These are phyloP conservation scores for Trichoderma endophyticum DNA, from an alignment of 2,329 filamentous ascomycete genomes.

Conservation along the genomic window DNA sequence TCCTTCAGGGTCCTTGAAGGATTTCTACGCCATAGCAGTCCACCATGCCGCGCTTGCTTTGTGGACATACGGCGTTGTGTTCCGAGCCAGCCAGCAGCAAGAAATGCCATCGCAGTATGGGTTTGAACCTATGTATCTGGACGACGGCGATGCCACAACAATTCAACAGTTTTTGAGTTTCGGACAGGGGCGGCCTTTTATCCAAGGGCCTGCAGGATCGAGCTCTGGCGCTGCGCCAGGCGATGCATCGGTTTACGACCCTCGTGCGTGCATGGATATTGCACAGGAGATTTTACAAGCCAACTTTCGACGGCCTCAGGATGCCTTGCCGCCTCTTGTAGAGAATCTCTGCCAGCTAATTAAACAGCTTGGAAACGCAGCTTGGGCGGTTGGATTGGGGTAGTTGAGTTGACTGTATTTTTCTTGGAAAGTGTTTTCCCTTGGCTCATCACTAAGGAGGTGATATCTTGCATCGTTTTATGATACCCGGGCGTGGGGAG, in stretches of 20 bases:
- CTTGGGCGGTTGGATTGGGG: slow-evolving; percentile 38
- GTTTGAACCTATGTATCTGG: slow-evolving; percentile 49
- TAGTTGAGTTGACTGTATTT: slow-evolving; percentile 12
- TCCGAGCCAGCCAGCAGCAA: slow-evolving; percentile 38
- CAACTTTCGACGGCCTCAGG: slow-evolving; percentile 47
- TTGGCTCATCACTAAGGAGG: neutral
- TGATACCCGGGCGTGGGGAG: neutral
- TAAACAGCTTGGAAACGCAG: slow-evolving; percentile 55
- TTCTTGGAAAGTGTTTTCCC: neutral
- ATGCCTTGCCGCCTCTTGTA: slow-evolving; percentile 57
- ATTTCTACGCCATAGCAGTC: slow-evolving; percentile 66
- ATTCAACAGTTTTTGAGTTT: slow-evolving; percentile 56
- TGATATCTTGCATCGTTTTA: neutral
- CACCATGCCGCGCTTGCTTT: slow-evolving; percentile 66
- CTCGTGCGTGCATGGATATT: slow-evolving; percentile 56
- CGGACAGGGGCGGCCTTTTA: slow-evolving; percentile 52
- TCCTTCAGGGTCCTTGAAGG: slow-evolving; percentile 52
- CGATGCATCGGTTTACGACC: slow-evolving; percentile 50
- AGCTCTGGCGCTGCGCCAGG: slow-evolving; percentile 22
- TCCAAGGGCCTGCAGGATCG: slow-evolving; percentile 37
- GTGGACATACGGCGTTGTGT: slow-evolving; percentile 66
- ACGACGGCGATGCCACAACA: slow-evolving; percentile 48
- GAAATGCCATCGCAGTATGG: slow-evolving; percentile 32
- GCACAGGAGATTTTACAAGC: slow-evolving; percentile 54
- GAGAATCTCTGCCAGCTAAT: slow-evolving; percentile 65